Evolutionary conservation across 169 alveolate species (phyloP).

Genomic region (Cystoisospora suis): DNA sequence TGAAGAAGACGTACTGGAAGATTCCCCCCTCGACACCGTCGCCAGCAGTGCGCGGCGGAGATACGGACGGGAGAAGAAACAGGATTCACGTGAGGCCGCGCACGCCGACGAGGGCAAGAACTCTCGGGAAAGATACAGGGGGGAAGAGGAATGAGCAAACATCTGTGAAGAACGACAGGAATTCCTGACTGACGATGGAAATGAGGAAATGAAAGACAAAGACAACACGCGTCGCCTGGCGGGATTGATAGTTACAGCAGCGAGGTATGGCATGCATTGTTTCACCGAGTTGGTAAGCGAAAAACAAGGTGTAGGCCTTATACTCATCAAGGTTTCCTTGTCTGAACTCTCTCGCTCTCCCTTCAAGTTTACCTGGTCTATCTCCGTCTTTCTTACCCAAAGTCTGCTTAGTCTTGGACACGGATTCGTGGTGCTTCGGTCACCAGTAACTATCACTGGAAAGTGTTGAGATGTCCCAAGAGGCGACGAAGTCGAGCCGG

Average conservation of each 20-base stretch:
- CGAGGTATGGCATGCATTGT: too few relatives aligned
- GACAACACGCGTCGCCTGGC: too few relatives aligned
- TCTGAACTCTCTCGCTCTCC: too few relatives aligned
- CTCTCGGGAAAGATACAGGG: not conserved
- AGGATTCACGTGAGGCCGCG: not conserved
- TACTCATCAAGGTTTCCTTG: too few relatives aligned
- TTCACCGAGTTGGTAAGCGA: too few relatives aligned
- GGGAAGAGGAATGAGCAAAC: not conserved
- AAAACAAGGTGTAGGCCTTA: not conserved
- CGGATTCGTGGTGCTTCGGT: too few relatives aligned
- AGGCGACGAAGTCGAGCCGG: not conserved
- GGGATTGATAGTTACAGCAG: too few relatives aligned
- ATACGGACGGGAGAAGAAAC: not conserved
- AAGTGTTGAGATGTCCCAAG: not conserved
- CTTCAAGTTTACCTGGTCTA: too few relatives aligned
- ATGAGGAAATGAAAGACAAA: not conserved
- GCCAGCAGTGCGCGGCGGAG: not conserved
- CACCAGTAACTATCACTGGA: too few relatives aligned
- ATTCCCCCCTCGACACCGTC: not conserved
- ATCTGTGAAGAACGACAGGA: not conserved
- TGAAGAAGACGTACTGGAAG: not conserved
- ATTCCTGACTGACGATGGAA: not conserved
- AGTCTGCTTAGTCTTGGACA: too few relatives aligned
- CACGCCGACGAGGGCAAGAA: not conserved
- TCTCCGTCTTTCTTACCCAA: too few relatives aligned